A percentile compares a stretch with the other conserved stretches of the same genome.
Evolutionary conservation across 2,329 filamentous ascomycete species (phyloP).

Genomic region (Penicillium sp.): DNA sequence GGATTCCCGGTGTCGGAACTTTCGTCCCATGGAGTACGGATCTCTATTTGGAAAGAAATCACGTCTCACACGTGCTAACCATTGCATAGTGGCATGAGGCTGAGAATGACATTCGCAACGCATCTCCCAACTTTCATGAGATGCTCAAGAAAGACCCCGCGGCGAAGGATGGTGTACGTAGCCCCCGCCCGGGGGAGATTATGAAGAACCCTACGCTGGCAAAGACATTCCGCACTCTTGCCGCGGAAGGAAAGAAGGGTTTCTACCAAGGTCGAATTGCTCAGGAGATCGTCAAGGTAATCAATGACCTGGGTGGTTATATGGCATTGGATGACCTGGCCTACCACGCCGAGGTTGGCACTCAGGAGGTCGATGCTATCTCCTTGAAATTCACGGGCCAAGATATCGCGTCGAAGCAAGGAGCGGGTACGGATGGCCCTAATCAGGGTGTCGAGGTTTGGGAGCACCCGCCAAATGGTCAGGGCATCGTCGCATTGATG

Average conservation of each 20-base stretch:
- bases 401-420: slow-evolving; percentile 31
- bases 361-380: slow-evolving; percentile 80
- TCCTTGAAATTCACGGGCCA: slow-evolving; percentile 73
- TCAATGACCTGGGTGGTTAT: slow-evolving; percentile 71
- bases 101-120: slow-evolving; percentile 63
- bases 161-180: slow-evolving; percentile 67
- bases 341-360: slow-evolving; percentile 69
- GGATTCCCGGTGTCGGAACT: slow-evolving; percentile 89
- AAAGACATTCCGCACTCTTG: slow-evolving; percentile 75
- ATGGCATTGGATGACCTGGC: slow-evolving; percentile 77
- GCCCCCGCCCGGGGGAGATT: slow-evolving; percentile 77
- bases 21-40: slow-evolving; percentile 64
- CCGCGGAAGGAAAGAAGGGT: slow-evolving; percentile 76
- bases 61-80: slow-evolving; percentile 3
- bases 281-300: slow-evolving; percentile 74
- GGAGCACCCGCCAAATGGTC: slow-evolving; percentile 96
- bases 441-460: slow-evolving; percentile 69
- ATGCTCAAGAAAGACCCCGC: slow-evolving; percentile 77
- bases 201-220: slow-evolving; percentile 83
- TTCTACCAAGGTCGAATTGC: slow-evolving; percentile 88
- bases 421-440: slow-evolving; percentile 25
- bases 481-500: slow-evolving; percentile 93
- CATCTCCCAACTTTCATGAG: slow-evolving; percentile 82
- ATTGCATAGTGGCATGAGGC: slow-evolving; percentile 64
- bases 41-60: not conserved